Percentiles rank a stretch among this genome's conserved stretches.
Conservation (phyloP, 139 green algal species). For the Desmodesmus armatus region DNA sequence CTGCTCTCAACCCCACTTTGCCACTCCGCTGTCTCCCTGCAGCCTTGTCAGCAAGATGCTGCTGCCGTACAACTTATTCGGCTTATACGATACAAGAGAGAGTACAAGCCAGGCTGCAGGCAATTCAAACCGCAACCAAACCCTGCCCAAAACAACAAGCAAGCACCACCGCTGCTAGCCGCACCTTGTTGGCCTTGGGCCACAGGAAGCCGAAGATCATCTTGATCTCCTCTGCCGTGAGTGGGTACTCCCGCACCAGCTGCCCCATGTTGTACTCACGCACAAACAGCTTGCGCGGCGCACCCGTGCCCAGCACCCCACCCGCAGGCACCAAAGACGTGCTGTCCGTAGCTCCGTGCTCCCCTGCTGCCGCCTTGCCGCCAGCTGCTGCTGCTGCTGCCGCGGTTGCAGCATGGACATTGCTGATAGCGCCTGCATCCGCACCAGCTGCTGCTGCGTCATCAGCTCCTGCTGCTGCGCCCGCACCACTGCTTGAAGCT, state of each 20-base stretch:
- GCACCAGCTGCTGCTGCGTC: neutral
- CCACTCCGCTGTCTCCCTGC: no score
- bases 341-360: no score
- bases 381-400: neutral
- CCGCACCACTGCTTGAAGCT: neutral
- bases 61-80: no score
- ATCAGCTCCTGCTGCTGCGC: neutral
- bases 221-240: slow-evolving; percentile 56
- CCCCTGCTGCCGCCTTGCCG: neutral
- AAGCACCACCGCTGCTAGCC: no score
- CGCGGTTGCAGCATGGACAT: neutral
- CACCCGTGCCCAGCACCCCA: no score
- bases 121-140: no score
- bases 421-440: neutral
- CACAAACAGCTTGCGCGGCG: slow-evolving; percentile 40
- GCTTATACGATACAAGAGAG: no score
- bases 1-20: no score
- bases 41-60: no score
- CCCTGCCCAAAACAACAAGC: no score
- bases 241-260: slow-evolving; percentile 59
- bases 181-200: slow-evolving; percentile 43
- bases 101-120: no score
- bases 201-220: slow-evolving; percentile 50
- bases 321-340: neutral
- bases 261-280: slow-evolving; percentile 58